Conservation (phyloP, 2,329 filamentous ascomycete species). For the Teratosphaeria zuluensis region DNA sequence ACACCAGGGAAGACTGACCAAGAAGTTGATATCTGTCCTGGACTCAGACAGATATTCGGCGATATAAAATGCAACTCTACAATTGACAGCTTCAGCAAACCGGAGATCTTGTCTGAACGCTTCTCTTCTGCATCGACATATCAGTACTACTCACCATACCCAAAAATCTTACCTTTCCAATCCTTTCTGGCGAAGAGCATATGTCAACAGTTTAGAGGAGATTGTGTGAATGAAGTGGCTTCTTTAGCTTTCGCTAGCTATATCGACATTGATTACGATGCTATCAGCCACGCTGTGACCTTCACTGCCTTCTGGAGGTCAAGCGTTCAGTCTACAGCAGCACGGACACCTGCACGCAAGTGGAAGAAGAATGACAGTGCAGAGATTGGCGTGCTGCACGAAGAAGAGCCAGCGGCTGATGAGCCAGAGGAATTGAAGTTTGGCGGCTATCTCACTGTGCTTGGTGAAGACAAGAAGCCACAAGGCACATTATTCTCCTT, state of each 20-base stretch:
- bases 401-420: conserved; percentile 49
- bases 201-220: conserved; percentile 5
- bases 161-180: conserved; percentile 7
- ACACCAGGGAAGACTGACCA: conserved; percentile 43
- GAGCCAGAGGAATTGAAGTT: conserved; percentile 68
- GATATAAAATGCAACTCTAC: conserved; percentile 46
- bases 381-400: conserved; percentile 71
- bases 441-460: conserved; percentile 65
- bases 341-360: neutral
- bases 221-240: conserved; percentile 42
- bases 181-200: conserved; percentile 3
- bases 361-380: conserved; percentile 42
- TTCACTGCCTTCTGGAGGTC: conserved; percentile 49
- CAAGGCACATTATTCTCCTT: conserved; percentile 73
- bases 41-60: conserved; percentile 51
- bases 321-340: neutral
- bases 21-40: conserved; percentile 43
- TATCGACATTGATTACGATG: conserved; percentile 70
- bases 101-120: conserved; percentile 46
- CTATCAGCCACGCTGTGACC: conserved; percentile 54
- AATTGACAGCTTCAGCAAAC: conserved; percentile 23
- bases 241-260: conserved; percentile 47
- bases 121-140: conserved; percentile 54
- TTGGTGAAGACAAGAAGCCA: conserved; percentile 64
- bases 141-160: conserved; percentile 55